Evolutionary conservation across 2,329 filamentous ascomycete genomes (phyloP).

Genomic region (Grosmannia serpens): DNA sequence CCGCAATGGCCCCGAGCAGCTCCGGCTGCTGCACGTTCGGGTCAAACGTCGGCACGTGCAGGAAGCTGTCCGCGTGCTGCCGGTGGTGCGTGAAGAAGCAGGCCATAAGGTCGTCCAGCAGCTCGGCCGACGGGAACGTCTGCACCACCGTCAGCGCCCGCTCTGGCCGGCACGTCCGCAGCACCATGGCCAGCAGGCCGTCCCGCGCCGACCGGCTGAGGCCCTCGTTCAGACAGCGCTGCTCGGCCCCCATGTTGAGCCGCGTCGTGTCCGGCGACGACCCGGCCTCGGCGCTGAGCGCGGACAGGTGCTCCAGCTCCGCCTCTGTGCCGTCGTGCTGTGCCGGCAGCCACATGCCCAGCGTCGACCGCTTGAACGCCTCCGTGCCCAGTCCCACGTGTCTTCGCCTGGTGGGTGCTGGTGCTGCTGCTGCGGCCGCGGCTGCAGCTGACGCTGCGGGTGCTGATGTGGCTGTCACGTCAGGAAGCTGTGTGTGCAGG

Average conservation of each 20-base stretch:
- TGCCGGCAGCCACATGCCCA: conserved; percentile 40
- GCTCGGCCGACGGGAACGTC: conserved; percentile 50
- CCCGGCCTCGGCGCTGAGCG: conserved; percentile 26
- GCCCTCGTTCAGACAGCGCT: conserved; percentile 24
- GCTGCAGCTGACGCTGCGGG: neutral
- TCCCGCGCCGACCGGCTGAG: conserved; percentile 42
- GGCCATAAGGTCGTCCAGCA: conserved; percentile 50
- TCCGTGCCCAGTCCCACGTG: conserved; percentile 22
- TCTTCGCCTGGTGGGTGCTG: neutral
- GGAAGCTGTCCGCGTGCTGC: conserved; percentile 45
- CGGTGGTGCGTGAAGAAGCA: conserved; percentile 46
- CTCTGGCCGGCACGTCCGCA: conserved; percentile 41
- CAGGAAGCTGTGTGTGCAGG: neutral
- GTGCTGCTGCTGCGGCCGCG: neutral
- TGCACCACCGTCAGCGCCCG: conserved; percentile 41
- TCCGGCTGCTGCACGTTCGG: conserved; percentile 45
- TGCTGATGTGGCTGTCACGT: neutral
- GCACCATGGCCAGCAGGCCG: conserved; percentile 50
- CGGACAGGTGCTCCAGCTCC: conserved; percentile 33
- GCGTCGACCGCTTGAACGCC: conserved; percentile 36
- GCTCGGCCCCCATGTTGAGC: conserved; percentile 21
- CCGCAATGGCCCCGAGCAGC: conserved; percentile 46
- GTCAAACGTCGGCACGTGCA: conserved; percentile 49
- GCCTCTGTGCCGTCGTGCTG: conserved; percentile 30
- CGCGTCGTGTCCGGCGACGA: conserved; percentile 19